Evolutionary conservation across 2,329 filamentous ascomycete genomes (phyloP), one percentile per base, ranked within the genome.

Genomic region (Botrytis cinerea): DNA sequence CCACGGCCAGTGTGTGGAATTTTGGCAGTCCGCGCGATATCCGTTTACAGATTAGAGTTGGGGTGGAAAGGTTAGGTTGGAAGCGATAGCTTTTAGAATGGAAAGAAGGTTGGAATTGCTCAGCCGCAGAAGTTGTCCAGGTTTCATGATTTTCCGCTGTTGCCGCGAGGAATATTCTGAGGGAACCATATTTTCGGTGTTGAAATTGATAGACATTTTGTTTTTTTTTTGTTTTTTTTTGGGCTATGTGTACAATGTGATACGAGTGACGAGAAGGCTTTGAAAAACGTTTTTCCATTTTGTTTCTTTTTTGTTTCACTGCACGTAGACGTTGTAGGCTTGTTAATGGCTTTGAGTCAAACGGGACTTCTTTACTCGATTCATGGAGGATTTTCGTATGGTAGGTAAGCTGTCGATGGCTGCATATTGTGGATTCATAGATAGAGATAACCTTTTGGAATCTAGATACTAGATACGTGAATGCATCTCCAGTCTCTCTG

Each of bases 341-440:
- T 43, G 35, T 40, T 20, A 22, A 18, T 43, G 60, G 38, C 38
- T 28, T 40, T 43, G 28, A 40, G 48, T 54, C 48, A 54, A n/a
- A 54, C 48, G 60, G 35, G 60, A 62, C 20, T 43, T 62, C 22
- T 62, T 62, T 62, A 62, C 60, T 62, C 14, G 60, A 66, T 66
- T 66, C 45, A 38, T n/a, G 6, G 28, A 40, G 45, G 45, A 51
- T 67, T 51, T 48, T 35, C 63, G 38, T 12, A 38, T n/a, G 14
- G 51, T 7, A 28, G n/a, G n/a, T 28, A 54, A 18, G 14, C 51
- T 57, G n/a, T 57, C n/a, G 51, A 14, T 32, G 51, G 51, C 51
- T 57, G 51, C n/a, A 57, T 57, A 57, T 57, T 57, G 51, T 64
- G 28, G 16, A 35, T 64, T 46, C 43, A 48, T 25, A 12, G 20